Conservation (phyloP, 139 green algal genomes). For the Chlamydomonas sp. region DNA sequence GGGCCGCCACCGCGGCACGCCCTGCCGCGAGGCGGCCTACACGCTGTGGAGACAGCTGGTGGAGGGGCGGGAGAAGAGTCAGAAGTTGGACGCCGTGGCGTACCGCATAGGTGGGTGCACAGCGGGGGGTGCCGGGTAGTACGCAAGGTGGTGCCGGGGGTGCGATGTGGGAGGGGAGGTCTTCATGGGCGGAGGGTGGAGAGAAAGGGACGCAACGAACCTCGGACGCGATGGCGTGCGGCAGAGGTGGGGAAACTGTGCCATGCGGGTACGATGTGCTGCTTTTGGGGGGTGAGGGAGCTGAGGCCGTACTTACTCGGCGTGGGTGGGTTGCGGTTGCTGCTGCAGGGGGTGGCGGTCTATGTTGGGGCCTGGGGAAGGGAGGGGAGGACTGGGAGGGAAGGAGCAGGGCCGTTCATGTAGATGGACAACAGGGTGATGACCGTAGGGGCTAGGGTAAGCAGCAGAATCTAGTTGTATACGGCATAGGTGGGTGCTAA, state of each 20-base stretch:
- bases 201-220: neutral
- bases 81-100: conserved; percentile 57
- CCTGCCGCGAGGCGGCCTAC: conserved; percentile 51
- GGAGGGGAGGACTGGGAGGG: too few species aligned
- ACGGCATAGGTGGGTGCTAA: too few species aligned
- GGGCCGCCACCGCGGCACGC: conserved; percentile 21
- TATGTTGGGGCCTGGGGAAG: too few species aligned
- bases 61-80: conserved; percentile 41
- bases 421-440: too few species aligned
- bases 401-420: too few species aligned
- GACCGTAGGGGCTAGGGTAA: too few species aligned
- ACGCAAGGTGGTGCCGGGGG: neutral
- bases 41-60: conserved; percentile 60
- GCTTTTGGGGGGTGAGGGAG: too few species aligned
- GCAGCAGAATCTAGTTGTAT: too few species aligned
- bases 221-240: neutral
- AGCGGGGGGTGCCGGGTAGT: neutral
- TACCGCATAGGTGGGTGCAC: conserved; percentile 50
- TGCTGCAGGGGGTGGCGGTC: too few species aligned
- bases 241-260: neutral
- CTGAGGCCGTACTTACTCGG: too few species aligned
- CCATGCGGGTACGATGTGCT: too few species aligned
- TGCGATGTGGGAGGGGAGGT: neutral
- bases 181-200: neutral
- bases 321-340: too few species aligned